phyloP scores from a whole-genome alignment of 1,284 basidiomycete species.

The Sporisorium scitamineum region DNA sequence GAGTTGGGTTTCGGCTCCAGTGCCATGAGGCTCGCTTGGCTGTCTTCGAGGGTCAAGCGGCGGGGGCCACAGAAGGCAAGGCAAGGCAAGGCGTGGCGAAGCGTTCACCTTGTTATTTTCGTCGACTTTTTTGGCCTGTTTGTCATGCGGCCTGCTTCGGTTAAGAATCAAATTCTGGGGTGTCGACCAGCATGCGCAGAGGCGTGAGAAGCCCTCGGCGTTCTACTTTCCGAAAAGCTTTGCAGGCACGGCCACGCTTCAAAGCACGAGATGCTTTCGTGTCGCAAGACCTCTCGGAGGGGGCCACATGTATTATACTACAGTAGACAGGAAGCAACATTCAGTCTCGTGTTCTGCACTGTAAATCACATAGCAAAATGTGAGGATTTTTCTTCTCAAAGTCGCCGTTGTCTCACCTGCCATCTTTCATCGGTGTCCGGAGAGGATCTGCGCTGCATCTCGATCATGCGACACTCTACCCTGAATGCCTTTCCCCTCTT shows the following conservation, averaged over 20 bases:
- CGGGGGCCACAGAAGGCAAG: background rate
- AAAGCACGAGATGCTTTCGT: background rate
- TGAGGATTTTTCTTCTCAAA: background rate
- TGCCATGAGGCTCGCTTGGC: constrained; percentile 12
- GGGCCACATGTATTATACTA: too few relatives aligned
- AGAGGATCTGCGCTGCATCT: constrained; percentile 6
- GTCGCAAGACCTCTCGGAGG: background rate
- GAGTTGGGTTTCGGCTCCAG: background rate
- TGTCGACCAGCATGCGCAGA: background rate
- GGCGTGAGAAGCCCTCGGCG: constrained; percentile 5
- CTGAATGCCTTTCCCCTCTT: background rate
- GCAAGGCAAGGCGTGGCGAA: too few relatives aligned
- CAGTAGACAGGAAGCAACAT: too few relatives aligned
- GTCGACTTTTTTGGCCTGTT: too few relatives aligned
- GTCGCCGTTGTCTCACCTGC: constrained; percentile 4
- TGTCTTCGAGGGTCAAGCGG: background rate
- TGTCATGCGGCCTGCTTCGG: constrained; percentile 6
- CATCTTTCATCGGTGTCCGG: background rate
- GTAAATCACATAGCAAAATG: background rate
- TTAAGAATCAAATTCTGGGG: constrained; percentile 5
- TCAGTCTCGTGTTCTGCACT: too few relatives aligned
- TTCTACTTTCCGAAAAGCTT: background rate
- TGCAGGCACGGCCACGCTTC: background rate
- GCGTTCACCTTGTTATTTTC: too few relatives aligned
- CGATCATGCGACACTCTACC: background rate